Evolutionary conservation across 2,329 filamentous ascomycete genomes (phyloP).

Genomic region (Alternaria longipes): DNA sequence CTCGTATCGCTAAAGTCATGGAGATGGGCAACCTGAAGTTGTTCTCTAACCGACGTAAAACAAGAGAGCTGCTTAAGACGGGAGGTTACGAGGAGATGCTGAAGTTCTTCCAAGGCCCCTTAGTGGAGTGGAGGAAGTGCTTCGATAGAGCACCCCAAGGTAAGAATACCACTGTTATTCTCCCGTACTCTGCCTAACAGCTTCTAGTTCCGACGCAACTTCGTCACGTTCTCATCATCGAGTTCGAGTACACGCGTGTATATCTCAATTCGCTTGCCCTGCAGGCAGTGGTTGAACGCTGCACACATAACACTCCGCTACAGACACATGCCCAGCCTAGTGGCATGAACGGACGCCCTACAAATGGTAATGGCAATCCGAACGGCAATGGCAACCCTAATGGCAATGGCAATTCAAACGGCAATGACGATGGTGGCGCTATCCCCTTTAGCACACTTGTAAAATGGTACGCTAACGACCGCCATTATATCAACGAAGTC

Average conservation of each 20-base stretch:
- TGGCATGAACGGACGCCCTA: slow-evolving; percentile 26
- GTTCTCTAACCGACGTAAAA: slow-evolving; percentile 87
- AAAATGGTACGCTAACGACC: slow-evolving; percentile 66
- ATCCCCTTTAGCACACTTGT: slow-evolving; percentile 58
- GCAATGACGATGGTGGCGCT: slow-evolving; percentile 49
- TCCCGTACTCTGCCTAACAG: slow-evolving; percentile 27
- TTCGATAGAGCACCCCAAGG: slow-evolving; percentile 76
- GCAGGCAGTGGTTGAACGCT: slow-evolving; percentile 93
- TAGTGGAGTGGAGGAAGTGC: slow-evolving; percentile 80
- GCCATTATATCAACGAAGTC: slow-evolving; percentile 72
- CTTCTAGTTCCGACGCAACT: slow-evolving; percentile 64
- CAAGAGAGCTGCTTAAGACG: slow-evolving; percentile 85
- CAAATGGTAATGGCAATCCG: slow-evolving; percentile 26
- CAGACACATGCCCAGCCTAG: slow-evolving; percentile 47
- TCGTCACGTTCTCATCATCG: slow-evolving; percentile 84
- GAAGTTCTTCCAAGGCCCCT: slow-evolving; percentile 79
- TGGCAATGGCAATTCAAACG: slow-evolving; percentile 18
- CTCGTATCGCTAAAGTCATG: slow-evolving; percentile 91
- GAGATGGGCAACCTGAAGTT: slow-evolving; percentile 87
- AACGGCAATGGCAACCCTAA: slow-evolving; percentile 39
- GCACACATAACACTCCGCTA: slow-evolving; percentile 73
- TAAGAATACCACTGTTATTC: slow-evolving; percentile 17
- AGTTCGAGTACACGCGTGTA: slow-evolving; percentile 93
- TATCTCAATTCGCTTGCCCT: slow-evolving; percentile 94
- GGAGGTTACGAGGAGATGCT: slow-evolving; percentile 84